phyloP scores from a whole-genome alignment of 73 alveolate species.

The Loxodes magnus region DNA sequence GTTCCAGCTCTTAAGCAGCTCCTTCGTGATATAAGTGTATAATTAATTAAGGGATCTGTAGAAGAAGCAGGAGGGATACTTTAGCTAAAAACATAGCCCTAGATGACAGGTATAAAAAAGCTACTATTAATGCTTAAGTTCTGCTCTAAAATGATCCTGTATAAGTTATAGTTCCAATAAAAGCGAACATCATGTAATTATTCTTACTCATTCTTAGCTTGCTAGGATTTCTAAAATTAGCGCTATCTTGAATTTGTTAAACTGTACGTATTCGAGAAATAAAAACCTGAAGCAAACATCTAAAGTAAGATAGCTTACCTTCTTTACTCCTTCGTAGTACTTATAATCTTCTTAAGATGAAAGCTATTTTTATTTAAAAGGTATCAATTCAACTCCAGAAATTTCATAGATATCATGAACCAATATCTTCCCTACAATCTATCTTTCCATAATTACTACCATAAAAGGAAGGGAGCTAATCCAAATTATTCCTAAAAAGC shows the following conservation, averaged over 20 bases:
- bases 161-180: constrained; percentile 33
- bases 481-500: background rate
- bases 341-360: background rate
- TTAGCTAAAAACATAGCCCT: constrained; percentile 47
- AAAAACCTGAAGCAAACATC: constrained; percentile 59
- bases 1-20: constrained; percentile 90
- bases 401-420: constrained; percentile 3
- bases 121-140: constrained; percentile 33
- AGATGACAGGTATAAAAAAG: constrained; percentile 36
- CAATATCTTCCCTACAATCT: background rate
- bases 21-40: constrained; percentile 37
- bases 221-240: background rate
- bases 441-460: background rate
- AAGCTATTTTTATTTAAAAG: background rate
- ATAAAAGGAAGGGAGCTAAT: background rate
- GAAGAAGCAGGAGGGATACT: background rate
- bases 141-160: constrained; percentile 18
- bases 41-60: constrained; percentile 17
- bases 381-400: constrained; percentile 1
- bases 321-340: background rate
- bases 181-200: constrained; percentile 17
- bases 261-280: constrained; percentile 70
- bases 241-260: constrained; percentile 33
- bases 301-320: background rate
- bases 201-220: background rate